Evolutionary conservation across 2,329 filamentous ascomycete genomes (phyloP), one percentile per base, ranked within the genome.

Genomic region (Ophiobolus disseminans): DNA sequence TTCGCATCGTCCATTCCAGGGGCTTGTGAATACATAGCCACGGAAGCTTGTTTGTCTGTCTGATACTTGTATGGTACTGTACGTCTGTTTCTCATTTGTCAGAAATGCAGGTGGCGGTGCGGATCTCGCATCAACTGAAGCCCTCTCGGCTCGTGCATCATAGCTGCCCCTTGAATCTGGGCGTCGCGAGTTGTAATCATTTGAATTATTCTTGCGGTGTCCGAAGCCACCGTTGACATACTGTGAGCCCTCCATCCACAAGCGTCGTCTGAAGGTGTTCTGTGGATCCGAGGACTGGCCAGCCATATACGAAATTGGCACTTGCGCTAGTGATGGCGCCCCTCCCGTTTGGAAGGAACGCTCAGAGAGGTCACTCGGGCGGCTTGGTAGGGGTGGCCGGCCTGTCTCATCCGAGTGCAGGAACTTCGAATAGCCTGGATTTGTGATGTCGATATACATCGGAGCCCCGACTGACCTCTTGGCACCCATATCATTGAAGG

Each of bases 1-100:
- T 52, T 92, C 89, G 74, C 93, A 97, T 32, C 83, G 82, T 13
- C 90, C 89, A 52, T 90, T 86, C 93, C 93, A 97, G 0, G 91
- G 92, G 32, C 89, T 94, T 16, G 79, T 76, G 68, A 97, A 97
- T 1, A 85, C 82, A 72, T 95, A 96, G 14, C 81, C 73, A 54
- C 75, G 73, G 65, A 86, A 88, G 23, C 81, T 80, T 0, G 85
- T 79, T 17, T 61, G 65, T 25, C 53, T 65, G 14, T 82, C 53
- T 79, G 75, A 14, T 75, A 80, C 51, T 30, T 65, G 63, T 3
- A 66, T 63, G 8, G 61, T 63, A 19, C 52, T 57, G 37, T 72
- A 66, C 3, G 55, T 23, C 46, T 70, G 68, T 25, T 62, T 63
- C 3, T 66, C 58, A 10, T 57, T 55, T 32, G 62, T 52, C 30